These are phyloP conservation scores for Phaeosphaeria sp. DNA, from an alignment of 2,329 filamentous ascomycete genomes.

Conservation along the genomic window DNA sequence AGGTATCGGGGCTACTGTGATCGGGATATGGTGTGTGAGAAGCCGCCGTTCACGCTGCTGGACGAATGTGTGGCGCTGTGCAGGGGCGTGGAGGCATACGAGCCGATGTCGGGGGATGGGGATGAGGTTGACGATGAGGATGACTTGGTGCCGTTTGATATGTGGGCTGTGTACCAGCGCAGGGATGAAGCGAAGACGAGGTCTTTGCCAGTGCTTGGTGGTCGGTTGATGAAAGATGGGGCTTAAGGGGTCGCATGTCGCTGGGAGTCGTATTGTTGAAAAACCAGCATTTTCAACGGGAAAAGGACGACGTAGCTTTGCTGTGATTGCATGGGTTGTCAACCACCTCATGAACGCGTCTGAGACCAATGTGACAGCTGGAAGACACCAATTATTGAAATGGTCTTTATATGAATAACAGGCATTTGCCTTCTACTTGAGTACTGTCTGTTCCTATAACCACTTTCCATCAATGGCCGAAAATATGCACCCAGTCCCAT, in stretches of 20 bases:
- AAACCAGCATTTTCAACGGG: too few relatives aligned
- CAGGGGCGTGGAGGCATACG: slow-evolving; percentile 19
- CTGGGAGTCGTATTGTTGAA: too few relatives aligned
- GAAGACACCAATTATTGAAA: neutral
- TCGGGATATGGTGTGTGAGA: slow-evolving; percentile 4
- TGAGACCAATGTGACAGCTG: neutral
- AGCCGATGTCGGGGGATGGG: slow-evolving; percentile 12
- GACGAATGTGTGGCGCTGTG: slow-evolving; percentile 27
- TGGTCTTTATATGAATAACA: neutral
- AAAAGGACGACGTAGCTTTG: too few relatives aligned
- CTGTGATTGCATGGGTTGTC: too few relatives aligned
- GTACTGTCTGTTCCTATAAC: neutral
- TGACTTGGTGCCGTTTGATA: slow-evolving; percentile 20
- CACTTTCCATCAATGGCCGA: neutral
- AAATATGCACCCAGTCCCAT: neutral
- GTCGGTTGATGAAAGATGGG: neutral
- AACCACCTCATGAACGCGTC: neutral
- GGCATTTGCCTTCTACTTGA: neutral
- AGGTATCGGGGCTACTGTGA: slow-evolving; percentile 19
- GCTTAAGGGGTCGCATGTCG: too few relatives aligned
- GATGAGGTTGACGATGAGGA: slow-evolving; percentile 3
- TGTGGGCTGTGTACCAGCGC: slow-evolving; percentile 21
- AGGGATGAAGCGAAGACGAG: neutral
- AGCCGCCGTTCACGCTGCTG: slow-evolving; percentile 11
- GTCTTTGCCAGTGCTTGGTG: neutral